phyloP scores from a whole-genome alignment of 2,329 filamentous ascomycete genomes.

The Cladosporium sphaerospermum region DNA sequence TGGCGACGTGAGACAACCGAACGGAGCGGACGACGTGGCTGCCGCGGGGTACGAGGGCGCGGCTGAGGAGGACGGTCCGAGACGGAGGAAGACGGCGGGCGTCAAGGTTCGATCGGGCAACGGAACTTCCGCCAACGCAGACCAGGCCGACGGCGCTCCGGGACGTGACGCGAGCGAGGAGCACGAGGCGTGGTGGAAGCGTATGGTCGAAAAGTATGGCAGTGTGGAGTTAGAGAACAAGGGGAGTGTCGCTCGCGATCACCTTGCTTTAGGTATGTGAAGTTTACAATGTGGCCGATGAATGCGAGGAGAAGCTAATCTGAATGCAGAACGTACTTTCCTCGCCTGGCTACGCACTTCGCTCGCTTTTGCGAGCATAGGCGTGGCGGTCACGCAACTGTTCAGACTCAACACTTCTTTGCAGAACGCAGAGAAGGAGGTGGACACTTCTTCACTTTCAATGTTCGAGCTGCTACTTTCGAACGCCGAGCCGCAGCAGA shows the following conservation, averaged over 20 bases:
- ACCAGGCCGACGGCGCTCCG: not conserved
- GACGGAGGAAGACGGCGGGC: slow-evolving; percentile 11
- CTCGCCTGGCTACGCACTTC: slow-evolving; percentile 80
- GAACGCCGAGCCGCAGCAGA: slow-evolving; percentile 8
- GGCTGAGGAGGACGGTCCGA: slow-evolving; percentile 15
- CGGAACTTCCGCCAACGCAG: slow-evolving; percentile 4
- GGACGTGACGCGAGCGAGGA: slow-evolving; percentile 16
- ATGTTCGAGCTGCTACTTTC: slow-evolving; percentile 7
- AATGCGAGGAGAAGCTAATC: slow-evolving; percentile 6
- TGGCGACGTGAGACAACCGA: not conserved
- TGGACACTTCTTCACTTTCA: slow-evolving; percentile 7
- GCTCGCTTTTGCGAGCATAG: slow-evolving; percentile 73
- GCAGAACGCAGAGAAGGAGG: slow-evolving; percentile 18
- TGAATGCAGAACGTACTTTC: slow-evolving; percentile 65
- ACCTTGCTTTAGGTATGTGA: slow-evolving; percentile 65
- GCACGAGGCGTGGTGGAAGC: slow-evolving; percentile 46
- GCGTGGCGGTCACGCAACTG: slow-evolving; percentile 76
- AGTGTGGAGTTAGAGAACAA: slow-evolving; percentile 77
- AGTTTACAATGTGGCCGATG: not conserved
- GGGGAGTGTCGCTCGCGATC: slow-evolving; percentile 75
- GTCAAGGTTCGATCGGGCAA: slow-evolving; percentile 16
- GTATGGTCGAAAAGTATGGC: slow-evolving; percentile 53
- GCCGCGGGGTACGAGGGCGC: slow-evolving; percentile 19
- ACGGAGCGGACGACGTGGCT: slow-evolving; percentile 10
- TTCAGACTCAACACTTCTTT: slow-evolving; percentile 73